These are phyloP conservation scores for Xylaria cubensis DNA, from an alignment of 495 filamentous ascomycete species.

Conservation along the genomic window DNA sequence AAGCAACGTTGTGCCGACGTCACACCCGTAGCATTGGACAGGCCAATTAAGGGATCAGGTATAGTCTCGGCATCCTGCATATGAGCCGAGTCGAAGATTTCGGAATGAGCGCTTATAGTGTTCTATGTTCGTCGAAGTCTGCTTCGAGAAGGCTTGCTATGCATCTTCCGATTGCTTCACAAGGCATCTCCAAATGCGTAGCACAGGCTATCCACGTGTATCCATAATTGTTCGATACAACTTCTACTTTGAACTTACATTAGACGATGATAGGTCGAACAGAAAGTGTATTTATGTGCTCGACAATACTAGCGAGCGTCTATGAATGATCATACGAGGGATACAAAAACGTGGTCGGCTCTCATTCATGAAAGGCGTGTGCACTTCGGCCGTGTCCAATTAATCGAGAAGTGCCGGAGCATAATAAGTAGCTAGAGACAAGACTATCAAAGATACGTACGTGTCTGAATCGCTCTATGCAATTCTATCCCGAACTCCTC, in stretches of 20 bases:
- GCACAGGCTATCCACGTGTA: neutral
- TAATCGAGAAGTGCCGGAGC: neutral
- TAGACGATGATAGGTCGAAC: neutral
- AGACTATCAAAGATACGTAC: neutral
- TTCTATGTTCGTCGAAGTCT: too few species aligned
- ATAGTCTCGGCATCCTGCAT: slow-evolving; percentile 16
- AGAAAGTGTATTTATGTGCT: neutral
- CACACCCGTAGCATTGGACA: slow-evolving; percentile 3
- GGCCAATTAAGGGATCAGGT: neutral
- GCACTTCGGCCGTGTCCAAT: neutral
- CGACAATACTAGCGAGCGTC: neutral
- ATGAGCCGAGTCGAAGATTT: neutral
- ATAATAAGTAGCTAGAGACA: neutral
- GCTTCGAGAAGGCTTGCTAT: neutral
- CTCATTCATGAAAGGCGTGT: neutral
- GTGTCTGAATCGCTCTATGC: neutral
- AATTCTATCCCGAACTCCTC: neutral
- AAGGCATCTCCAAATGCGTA: neutral
- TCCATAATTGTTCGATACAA: neutral
- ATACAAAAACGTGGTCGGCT: neutral
- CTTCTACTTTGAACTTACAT: neutral
- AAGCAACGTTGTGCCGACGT: slow-evolving; percentile 14
- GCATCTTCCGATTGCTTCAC: neutral
- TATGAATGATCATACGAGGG: neutral
- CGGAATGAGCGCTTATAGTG: neutral